Percentiles rank a stretch among this genome's conserved stretches.
These are phyloP conservation scores for Prosopis cineraria DNA, from an alignment of 306 rosid species.

Conservation along the genomic window DNA sequence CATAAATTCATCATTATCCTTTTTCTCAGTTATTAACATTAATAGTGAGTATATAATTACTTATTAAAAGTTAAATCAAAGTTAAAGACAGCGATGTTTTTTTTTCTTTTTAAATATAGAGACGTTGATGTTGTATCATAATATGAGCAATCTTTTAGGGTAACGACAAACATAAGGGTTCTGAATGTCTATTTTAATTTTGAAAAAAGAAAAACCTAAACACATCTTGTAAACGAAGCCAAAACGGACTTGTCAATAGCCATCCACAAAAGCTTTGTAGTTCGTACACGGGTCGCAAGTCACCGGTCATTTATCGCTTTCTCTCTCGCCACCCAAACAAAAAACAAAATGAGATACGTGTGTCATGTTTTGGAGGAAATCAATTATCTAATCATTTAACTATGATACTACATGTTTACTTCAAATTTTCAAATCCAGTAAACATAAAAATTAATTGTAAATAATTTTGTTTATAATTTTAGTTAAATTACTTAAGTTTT, in stretches of 20 bases:
- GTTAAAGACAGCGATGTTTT: too few relatives aligned
- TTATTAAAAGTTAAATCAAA: not conserved
- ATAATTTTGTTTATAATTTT: not conserved
- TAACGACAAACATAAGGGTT: not conserved
- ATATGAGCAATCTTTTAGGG: not conserved
- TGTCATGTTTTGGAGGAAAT: not conserved
- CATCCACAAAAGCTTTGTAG: slow-evolving; percentile 35
- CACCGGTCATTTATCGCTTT: slow-evolving; percentile 24
- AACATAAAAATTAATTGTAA: not conserved
- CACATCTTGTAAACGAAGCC: slow-evolving; percentile 36
- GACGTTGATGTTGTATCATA: not conserved
- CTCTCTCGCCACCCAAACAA: slow-evolving; percentile 3
- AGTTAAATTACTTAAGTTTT: not conserved
- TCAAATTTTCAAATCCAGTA: not conserved
- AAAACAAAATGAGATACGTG: not conserved
- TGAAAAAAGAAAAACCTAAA: not conserved
- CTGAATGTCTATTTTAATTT: not conserved
- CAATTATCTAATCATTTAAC: not conserved
- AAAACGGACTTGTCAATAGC: slow-evolving; percentile 52
- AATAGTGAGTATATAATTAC: too few relatives aligned
- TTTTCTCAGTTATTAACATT: not conserved
- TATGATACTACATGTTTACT: too few relatives aligned
- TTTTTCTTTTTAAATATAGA: too few relatives aligned
- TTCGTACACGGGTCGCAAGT: slow-evolving; percentile 36
- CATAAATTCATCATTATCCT: not conserved